Conservation (phyloP, 371 early-diverging fungal genomes). For the Entomophthora muscae region DNA sequence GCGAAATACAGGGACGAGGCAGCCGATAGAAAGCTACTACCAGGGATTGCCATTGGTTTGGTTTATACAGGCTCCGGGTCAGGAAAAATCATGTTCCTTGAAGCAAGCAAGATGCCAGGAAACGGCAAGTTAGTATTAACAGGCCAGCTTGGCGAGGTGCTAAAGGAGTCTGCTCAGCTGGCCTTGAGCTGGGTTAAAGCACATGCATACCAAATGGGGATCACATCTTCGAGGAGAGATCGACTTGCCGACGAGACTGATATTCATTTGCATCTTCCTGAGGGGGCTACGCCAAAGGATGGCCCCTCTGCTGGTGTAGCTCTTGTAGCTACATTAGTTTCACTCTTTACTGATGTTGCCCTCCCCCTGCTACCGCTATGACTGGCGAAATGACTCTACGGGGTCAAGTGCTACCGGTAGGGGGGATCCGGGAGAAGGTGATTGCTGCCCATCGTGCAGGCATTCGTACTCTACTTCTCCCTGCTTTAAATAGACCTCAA, state of each 20-base stretch:
- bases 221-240: constrained; percentile 17
- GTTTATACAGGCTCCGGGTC: constrained; percentile 61
- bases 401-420: constrained; percentile 69
- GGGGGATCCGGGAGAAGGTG: constrained; percentile 74
- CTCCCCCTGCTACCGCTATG: constrained; percentile 50
- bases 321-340: constrained; percentile 50
- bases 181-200: constrained; percentile 66
- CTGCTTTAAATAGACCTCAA: constrained; percentile 23
- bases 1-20: constrained; percentile 41
- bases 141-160: constrained; percentile 70
- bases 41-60: constrained; percentile 68
- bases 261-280: constrained; percentile 70
- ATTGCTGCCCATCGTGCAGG: constrained; percentile 71
- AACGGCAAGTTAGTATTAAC: constrained; percentile 47
- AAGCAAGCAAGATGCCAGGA: constrained; percentile 60
- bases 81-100: constrained; percentile 64
- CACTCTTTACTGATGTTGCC: constrained; percentile 32
- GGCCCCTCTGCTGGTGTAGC: constrained; percentile 61
- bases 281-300: constrained; percentile 70
- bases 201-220: constrained; percentile 38
- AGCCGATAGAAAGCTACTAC: constrained; percentile 28
- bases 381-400: constrained; percentile 77
- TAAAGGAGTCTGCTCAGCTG: constrained; percentile 70
- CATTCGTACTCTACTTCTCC: constrained; percentile 36
- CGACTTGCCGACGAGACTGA: constrained; percentile 33